Base-by-base conservation (phyloP, 805 yeast species). In the Pichia ethanolica region DNA sequence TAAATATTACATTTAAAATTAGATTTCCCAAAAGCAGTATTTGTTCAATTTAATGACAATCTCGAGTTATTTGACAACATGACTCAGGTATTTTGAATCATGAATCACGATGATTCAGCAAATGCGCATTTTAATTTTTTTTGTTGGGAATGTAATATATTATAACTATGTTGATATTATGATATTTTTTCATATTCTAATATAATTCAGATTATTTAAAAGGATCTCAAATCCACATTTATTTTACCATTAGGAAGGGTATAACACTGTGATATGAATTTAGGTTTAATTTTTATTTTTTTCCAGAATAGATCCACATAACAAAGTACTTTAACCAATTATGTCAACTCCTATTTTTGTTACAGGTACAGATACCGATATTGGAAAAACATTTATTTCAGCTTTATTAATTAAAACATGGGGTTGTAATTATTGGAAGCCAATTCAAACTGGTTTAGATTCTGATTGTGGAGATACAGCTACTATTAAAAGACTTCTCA, bases 321-420 rank as follows among this genome's bases (percentile, higher is more conserved):
- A 20, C 20, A 20, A 20, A 3, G 2, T 20, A 20, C 3, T 20
- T 20, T 20, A 20, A 20, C 20, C 20, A 9, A 39, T 10, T 40
- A 46, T 46, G 48, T 6, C 32, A 7, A 27, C 35, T 35, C 35
- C 41, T 14, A 44, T 48, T 8, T 48, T 48, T 39, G 25, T 48
- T 9, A 44, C 51, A 3, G 51, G 51, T 11, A 48, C 51, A 11
- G 51, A 48, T 32, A 48, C 51, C 1, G 51, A 48, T 30, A 40
- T 48, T 32, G 51, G 51, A n/a, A 48, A 48, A 28, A 48, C 51
- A 7, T 48, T 44, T 20, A 39, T 48, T 35, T 48, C 51, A 13
- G 47, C 51, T 20, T 14, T 44, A 20, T 33, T 44, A 13, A 44
- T 48, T 40, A 44, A 48, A 27, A 20, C 35, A 28, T 48, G 51